Percentiles rank a stretch among this genome's conserved stretches.
These are phyloP conservation scores for Ogataea pignaliae DNA, from an alignment of 805 yeast species.

Conservation along the genomic window DNA sequence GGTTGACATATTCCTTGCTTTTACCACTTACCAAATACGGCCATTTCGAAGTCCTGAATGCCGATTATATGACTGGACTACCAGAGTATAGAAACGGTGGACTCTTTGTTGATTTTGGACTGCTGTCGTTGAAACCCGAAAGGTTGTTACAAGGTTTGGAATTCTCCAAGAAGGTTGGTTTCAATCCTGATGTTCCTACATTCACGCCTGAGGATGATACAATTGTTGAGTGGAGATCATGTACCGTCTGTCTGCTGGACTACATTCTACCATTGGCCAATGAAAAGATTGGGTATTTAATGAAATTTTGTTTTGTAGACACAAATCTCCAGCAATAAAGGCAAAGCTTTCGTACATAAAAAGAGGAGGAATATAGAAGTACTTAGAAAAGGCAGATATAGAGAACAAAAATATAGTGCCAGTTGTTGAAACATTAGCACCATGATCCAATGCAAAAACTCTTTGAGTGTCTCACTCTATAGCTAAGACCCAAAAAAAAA, in stretches of 20 bases:
- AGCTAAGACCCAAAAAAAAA: too few species aligned
- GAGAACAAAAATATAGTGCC: too few species aligned
- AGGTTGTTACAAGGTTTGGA: slow-evolving; percentile 34
- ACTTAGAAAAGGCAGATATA: too few species aligned
- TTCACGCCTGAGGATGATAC: slow-evolving; percentile 52
- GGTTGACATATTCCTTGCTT: slow-evolving; percentile 59
- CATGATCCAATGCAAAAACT: too few species aligned
- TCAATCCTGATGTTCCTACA: slow-evolving; percentile 38
- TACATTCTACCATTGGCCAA: slow-evolving; percentile 48
- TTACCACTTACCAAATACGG: slow-evolving; percentile 48
- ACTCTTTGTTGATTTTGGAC: slow-evolving; percentile 51
- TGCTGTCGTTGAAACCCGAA: slow-evolving; percentile 43
- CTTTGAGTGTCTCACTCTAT: too few species aligned
- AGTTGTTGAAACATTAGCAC: too few species aligned
- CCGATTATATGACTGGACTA: slow-evolving; percentile 46
- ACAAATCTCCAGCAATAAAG: too few species aligned
- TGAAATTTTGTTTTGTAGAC: too few species aligned
- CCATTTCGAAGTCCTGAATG: slow-evolving; percentile 34
- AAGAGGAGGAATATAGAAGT: too few species aligned
- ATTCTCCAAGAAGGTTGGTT: slow-evolving; percentile 28
- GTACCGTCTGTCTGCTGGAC: slow-evolving; percentile 55
- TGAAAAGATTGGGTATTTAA: slow-evolving; percentile 37
- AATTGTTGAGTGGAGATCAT: slow-evolving; percentile 66
- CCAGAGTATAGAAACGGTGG: slow-evolving; percentile 69
- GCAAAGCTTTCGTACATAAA: too few species aligned